Base-by-base conservation (phyloP, 2,329 filamentous ascomycete genomes). In the Remersonia thermophila region DNA sequence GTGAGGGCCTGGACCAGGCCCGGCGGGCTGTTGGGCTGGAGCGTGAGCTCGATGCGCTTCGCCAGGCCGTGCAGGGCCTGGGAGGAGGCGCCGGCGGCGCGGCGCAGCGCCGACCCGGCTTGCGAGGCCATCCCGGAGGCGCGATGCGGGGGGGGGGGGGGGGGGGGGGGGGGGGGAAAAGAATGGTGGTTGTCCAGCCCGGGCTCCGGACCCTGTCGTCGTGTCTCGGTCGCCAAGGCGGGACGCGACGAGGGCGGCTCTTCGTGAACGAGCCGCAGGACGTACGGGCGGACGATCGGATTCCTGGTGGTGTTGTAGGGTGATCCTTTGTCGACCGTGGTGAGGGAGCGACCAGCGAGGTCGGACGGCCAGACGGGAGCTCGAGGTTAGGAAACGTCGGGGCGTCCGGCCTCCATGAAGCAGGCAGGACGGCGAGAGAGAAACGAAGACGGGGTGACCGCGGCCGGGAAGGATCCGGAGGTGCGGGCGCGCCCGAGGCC, bases 1-100 rank as follows among this genome's bases (percentile, higher is more conserved):
- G 67, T 72, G 44, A 75, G 58, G 14, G 75, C 75, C 55, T 79
- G 70, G 30, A 78, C 59, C 23, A 79, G 60, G 11, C 75, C 75
- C 1, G 74, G 63, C 1, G 73, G 72, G 42, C 73, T 78, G 20
- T 67, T 69, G 2, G 73, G 55, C 14, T 69, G 75, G 35, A 76
- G 58, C 2, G 73, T 72, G 41, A 80, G 77, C 32, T 65, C 51
- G 51, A 80, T 76, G 41, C 74, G 69, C 49, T 68, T 73, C 33
- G 57, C 54, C 23, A 75, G 56, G 10, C 57, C 49, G 7, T 54
- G 55, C 17, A 66, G 38, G 12, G 53, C 51, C 27, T 43, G 49
- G 25, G 58, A 48, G 26, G 58, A 58, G 30, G 53, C 55, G 25
- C 51, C 53, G 40, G 54, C 48, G 35, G 51, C 48, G 33, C 52